Conservation (phyloP, 495 filamentous ascomycete genomes). For the Glarea lozoyensis region DNA sequence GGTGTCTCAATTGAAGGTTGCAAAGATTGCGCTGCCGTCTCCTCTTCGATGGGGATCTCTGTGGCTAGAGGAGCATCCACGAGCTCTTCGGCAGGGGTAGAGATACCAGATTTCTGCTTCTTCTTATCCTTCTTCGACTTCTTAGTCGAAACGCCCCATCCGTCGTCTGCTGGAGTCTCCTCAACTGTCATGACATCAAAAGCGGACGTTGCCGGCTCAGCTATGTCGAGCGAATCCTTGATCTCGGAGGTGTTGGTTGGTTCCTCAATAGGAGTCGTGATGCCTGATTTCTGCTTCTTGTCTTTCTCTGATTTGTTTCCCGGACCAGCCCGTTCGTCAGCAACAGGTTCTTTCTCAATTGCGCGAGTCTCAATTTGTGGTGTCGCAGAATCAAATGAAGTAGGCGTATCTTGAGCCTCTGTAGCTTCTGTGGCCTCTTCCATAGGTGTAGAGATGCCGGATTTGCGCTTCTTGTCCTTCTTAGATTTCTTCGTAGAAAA, state of each 20-base stretch:
- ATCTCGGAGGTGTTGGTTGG: too few species aligned
- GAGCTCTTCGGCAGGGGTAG: constrained; percentile 4
- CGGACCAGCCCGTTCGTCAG: constrained; percentile 16
- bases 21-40: background rate
- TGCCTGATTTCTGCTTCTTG: too few species aligned
- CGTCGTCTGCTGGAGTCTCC: too few species aligned
- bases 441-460: background rate
- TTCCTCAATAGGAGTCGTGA: too few species aligned
- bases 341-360: constrained; percentile 21
- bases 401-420: constrained; percentile 28
- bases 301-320: too few species aligned
- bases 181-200: too few species aligned
- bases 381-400: constrained; percentile 15
- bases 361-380: constrained; percentile 24
- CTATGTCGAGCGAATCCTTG: too few species aligned
- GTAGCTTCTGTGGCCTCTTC: constrained; percentile 13
- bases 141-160: constrained; percentile 1
- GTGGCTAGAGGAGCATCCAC: background rate
- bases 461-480: constrained; percentile 2
- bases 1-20: constrained; percentile 3
- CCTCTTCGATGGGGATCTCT: background rate
- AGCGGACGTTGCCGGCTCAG: too few species aligned
- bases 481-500: constrained; percentile 1
- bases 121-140: constrained; percentile 24
- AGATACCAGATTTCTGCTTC: constrained; percentile 10